Conservation (phyloP, 2,329 filamentous ascomycete genomes). For the Macrophomina pseudophaseolina region DNA sequence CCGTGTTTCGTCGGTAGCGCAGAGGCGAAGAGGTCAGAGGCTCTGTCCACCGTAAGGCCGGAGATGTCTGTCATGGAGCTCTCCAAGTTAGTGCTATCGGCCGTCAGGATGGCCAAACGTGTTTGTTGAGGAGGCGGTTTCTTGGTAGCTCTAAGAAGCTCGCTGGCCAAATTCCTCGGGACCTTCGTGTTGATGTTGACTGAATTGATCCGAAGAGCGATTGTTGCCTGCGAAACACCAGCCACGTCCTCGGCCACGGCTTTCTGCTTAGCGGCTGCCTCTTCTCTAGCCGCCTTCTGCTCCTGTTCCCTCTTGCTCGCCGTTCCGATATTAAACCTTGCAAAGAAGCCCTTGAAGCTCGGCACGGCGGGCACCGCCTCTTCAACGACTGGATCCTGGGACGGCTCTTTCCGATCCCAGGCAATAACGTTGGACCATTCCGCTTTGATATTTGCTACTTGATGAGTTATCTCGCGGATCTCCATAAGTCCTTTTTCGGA, state of each 20-base stretch:
- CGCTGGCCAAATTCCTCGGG: constrained; percentile 72
- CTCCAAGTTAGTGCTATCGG: constrained; percentile 82
- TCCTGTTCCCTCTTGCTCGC: constrained; percentile 62
- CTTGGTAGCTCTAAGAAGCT: constrained; percentile 94
- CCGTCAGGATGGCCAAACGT: constrained; percentile 84
- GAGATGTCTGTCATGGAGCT: constrained; percentile 64
- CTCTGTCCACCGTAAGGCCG: constrained; percentile 58
- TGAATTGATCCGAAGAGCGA: constrained; percentile 88
- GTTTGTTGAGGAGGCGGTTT: constrained; percentile 92
- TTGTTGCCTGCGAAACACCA: constrained; percentile 72
- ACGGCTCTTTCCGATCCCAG: constrained; percentile 65
- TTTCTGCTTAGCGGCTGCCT: constrained; percentile 33
- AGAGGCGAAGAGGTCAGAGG: constrained; percentile 82
- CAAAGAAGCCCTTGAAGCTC: constrained; percentile 46
- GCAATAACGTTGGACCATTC: constrained; percentile 85
- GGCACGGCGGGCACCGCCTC: constrained; percentile 5
- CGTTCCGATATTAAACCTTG: constrained; percentile 38
- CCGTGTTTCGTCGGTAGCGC: constrained; percentile 89
- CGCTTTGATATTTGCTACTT: constrained; percentile 91
- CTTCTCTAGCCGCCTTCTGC: constrained; percentile 62
- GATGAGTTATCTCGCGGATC: constrained; percentile 77
- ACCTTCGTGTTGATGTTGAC: constrained; percentile 81
- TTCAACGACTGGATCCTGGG: constrained; percentile 3
- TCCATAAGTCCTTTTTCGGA: constrained; percentile 91
- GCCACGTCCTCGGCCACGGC: constrained; percentile 67